Conservation (phyloP, 2,329 filamentous ascomycete species). For the Huntiella moniliformis region DNA sequence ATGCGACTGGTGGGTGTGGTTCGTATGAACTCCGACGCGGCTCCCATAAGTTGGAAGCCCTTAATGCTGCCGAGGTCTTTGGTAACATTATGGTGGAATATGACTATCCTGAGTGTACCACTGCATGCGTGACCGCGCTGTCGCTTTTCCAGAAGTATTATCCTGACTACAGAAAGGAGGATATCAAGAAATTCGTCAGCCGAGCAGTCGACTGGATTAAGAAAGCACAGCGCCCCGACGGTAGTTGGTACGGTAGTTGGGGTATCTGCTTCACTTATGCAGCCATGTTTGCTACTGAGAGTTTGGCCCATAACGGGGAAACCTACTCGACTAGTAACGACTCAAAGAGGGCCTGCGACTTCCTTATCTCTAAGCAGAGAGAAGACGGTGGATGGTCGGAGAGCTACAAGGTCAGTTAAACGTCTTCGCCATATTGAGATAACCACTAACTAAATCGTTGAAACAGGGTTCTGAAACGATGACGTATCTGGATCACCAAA, state of each 20-base stretch:
- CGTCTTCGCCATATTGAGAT: not conserved
- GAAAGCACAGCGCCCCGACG: slow-evolving; percentile 55
- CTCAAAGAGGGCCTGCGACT: slow-evolving; percentile 61
- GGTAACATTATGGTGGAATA: slow-evolving; percentile 97
- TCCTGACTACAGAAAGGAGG: slow-evolving; percentile 57
- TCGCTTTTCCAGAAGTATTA: slow-evolving; percentile 66
- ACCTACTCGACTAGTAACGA: slow-evolving; percentile 55
- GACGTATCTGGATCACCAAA: slow-evolving; percentile 53
- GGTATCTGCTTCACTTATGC: slow-evolving; percentile 97
- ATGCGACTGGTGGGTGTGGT: slow-evolving; percentile 64
- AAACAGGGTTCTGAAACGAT: slow-evolving; percentile 54
- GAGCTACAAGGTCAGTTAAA: slow-evolving; percentile 49
- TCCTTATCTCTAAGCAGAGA: slow-evolving; percentile 68
- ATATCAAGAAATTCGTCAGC: slow-evolving; percentile 55
- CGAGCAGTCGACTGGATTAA: slow-evolving; percentile 72
- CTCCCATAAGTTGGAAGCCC: slow-evolving; percentile 56
- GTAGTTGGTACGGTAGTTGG: slow-evolving; percentile 97
- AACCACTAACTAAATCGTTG: slow-evolving; percentile 6
- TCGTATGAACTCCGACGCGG: slow-evolving; percentile 78
- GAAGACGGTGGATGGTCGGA: slow-evolving; percentile 93
- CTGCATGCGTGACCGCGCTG: slow-evolving; percentile 75
- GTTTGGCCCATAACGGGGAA: slow-evolving; percentile 63
- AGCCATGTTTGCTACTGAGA: slow-evolving; percentile 87
- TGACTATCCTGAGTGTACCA: slow-evolving; percentile 95
- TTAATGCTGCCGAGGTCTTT: slow-evolving; percentile 95